These are phyloP conservation scores for Trichophyton verrucosum DNA, from an alignment of 2,329 filamentous ascomycete species.

Conservation along the genomic window DNA sequence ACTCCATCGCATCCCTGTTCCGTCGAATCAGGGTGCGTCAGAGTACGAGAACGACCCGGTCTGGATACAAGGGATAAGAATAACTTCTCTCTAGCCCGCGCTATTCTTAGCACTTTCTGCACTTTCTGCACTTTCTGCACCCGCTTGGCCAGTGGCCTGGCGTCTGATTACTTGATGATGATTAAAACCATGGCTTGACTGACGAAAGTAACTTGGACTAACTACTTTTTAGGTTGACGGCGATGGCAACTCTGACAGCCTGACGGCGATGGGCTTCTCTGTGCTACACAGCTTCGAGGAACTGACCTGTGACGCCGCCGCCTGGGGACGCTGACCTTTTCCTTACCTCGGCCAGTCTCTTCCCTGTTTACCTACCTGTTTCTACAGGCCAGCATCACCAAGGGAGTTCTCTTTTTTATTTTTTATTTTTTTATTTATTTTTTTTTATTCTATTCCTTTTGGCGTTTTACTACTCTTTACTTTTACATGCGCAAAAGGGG, in stretches of 20 bases:
- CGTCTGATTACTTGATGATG: too few species aligned
- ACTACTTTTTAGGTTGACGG: slow-evolving; percentile 46
- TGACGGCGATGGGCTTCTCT: slow-evolving; percentile 69
- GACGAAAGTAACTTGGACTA: not conserved
- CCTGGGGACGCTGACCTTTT: slow-evolving; percentile 31
- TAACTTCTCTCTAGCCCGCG: not conserved
- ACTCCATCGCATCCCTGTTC: not conserved
- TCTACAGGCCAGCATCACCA: too few species aligned
- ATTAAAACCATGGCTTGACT: not conserved
- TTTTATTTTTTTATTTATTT: too few species aligned
- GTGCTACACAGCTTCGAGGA: slow-evolving; percentile 72
- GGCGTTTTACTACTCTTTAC: too few species aligned
- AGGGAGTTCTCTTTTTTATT: too few species aligned
- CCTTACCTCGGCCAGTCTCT: too few species aligned
- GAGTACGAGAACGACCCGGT: not conserved
- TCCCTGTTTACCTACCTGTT: too few species aligned
- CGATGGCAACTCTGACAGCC: slow-evolving; percentile 59
- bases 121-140: too few species aligned
- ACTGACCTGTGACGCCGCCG: slow-evolving; percentile 55
- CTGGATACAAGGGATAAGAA: not conserved
- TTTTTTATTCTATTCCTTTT: too few species aligned
- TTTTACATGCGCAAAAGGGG: too few species aligned
- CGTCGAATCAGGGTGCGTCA: not conserved
- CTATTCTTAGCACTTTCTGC: too few species aligned
- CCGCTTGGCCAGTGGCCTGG: too few species aligned